Base-by-base conservation (phyloP, 2,329 filamentous ascomycete genomes). In the Didymella glomerata region DNA sequence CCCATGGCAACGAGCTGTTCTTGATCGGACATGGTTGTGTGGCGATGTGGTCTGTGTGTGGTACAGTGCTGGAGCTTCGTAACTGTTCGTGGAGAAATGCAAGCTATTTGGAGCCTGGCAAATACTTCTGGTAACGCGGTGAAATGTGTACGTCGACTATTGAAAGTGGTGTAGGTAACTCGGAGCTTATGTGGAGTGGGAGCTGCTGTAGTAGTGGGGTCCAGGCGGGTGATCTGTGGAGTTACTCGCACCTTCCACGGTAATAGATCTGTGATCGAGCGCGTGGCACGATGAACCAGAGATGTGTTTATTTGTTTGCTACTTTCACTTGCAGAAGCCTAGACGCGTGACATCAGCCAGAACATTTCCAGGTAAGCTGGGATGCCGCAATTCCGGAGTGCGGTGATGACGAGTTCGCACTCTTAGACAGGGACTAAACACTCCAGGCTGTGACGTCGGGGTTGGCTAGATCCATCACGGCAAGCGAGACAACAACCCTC, bases 1-100 rank as follows among this genome's bases (percentile, higher is more conserved):
- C 87, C 87, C 86, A 89, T 89, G 60, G 86, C 85, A 68, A 86
- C 76, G 68, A 89, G 84, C 74, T 84, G 81, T 44, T 88, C 83
- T 36, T 88, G 78, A 72, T 89, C 86, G 53, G 81, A 72, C 78
- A 81, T 83, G 44, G 24, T 75, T 68, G 44, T 49, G 59, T 53
- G 45, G 54, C 54, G 49, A 51, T 62, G 57, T 54, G 45, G 54
- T 42, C 56, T 50, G 32, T 32, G 8, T 38, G 41, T 45, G 24
- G 32, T 53, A 30, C 49, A 14, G 28, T 24, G 46, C 30, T 40
- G n/a, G 48, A 36, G 28, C 27, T 30, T 25, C 30, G 9, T 36
- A 56, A 40, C 18, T 8, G 36, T 36, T 32, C 14, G 25, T 46
- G 18, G 16, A 48, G 20, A 16, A 2, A 16, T 25, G 6, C 48